Percentiles rank a stretch among this genome's conserved stretches.
phyloP scores from a whole-genome alignment of 805 yeast species.

The Debaryomyces prosopidis region DNA sequence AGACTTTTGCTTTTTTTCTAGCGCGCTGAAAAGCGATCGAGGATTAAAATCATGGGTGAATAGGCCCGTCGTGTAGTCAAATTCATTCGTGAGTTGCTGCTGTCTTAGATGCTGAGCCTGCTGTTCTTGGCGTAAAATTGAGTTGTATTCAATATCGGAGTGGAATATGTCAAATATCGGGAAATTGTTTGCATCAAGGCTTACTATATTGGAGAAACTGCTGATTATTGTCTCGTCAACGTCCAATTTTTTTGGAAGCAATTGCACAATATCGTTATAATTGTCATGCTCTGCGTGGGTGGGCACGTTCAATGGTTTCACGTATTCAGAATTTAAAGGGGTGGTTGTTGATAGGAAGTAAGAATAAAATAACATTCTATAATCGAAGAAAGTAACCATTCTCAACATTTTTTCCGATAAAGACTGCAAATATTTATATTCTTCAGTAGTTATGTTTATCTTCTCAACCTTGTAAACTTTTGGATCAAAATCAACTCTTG shows the following conservation, averaged over 20 bases:
- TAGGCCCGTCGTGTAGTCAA: conserved; percentile 25
- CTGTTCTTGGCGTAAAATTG: background rate
- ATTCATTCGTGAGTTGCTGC: conserved; percentile 9
- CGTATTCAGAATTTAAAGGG: conserved; percentile 19
- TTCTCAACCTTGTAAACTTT: conserved; percentile 16
- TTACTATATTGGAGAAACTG: conserved; percentile 10
- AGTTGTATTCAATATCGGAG: conserved; percentile 1
- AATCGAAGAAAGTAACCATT: conserved; percentile 33
- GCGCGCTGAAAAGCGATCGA: conserved; percentile 7
- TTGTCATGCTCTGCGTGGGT: conserved; percentile 3
- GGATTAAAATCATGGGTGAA: conserved; percentile 30
- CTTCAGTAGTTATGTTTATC: conserved; percentile 15
- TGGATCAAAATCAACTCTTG: conserved; percentile 29
- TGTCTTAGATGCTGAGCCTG: conserved; percentile 9
- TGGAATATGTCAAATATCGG: conserved; percentile 17
- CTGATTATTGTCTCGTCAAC: conserved; percentile 17
- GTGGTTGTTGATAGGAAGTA: conserved; percentile 20
- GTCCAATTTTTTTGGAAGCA: conserved; percentile 16
- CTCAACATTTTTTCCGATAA: conserved; percentile 28
- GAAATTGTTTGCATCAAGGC: conserved; percentile 15
- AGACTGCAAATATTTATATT: conserved; percentile 20
- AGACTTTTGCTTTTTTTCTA: conserved; percentile 6
- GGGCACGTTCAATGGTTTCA: conserved; percentile 2
- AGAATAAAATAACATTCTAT: conserved; percentile 26
- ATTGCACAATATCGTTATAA: conserved; percentile 15